phyloP scores from a whole-genome alignment of 2,329 filamentous ascomycete genomes.

The Aspergillus neoniger region DNA sequence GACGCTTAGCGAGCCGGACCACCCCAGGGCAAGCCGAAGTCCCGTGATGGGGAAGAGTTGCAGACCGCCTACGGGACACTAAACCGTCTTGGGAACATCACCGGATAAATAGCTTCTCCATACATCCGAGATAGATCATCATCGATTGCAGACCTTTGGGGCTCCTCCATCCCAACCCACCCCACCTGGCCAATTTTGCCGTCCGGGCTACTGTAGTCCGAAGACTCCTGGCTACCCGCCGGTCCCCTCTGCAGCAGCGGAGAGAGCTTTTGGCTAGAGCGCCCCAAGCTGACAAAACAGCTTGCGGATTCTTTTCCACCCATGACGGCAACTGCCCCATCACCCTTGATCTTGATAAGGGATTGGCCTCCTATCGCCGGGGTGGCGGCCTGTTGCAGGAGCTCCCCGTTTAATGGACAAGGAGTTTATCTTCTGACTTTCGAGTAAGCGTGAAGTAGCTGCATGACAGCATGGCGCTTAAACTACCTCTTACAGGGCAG shows the following conservation, averaged over 20 bases:
- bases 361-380: background rate
- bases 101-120: slow-evolving; percentile 20
- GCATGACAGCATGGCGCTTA: slow-evolving; percentile 4
- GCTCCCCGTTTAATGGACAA: background rate
- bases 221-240: slow-evolving; percentile 16
- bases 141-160: background rate
- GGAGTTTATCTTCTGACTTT: slow-evolving; percentile 1
- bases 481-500: slow-evolving; percentile 4
- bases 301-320: slow-evolving; percentile 7
- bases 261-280: slow-evolving; percentile 16
- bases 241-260: slow-evolving; percentile 5
- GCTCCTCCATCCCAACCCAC: slow-evolving; percentile 14
- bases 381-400: background rate
- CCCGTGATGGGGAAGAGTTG: slow-evolving; percentile 29
- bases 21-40: slow-evolving; percentile 38
- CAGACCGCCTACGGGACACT: slow-evolving; percentile 12
- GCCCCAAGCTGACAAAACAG: slow-evolving; percentile 23
- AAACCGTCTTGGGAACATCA: slow-evolving; percentile 11
- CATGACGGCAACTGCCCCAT: slow-evolving; percentile 17
- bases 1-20: slow-evolving; percentile 37
- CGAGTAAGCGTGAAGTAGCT: slow-evolving; percentile 4
- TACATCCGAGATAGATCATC: slow-evolving; percentile 15
- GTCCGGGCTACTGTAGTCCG: slow-evolving; percentile 37
- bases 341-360: background rate
- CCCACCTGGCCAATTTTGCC: slow-evolving; percentile 25